Base-by-base conservation (phyloP, 805 yeast genomes). In the Candida nemodendra region DNA sequence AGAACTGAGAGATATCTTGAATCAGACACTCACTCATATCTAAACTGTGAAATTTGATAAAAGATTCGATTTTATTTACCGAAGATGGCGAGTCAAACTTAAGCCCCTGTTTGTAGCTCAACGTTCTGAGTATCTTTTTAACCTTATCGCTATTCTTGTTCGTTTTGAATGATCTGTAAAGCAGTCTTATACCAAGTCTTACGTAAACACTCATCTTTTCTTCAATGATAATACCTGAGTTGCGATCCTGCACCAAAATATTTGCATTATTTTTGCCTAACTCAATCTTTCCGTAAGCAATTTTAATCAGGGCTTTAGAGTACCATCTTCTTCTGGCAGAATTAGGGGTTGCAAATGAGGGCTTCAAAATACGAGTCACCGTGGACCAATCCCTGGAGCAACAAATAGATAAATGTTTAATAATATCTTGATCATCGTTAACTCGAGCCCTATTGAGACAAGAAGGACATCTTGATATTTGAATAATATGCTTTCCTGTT, bases 141-240 rank as follows among this genome's bases (percentile, higher is more conserved):
- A 86, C 72, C 44, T 80, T 68, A 43, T 69, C 79, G 26, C 55
- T 51, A 22, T 44, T 48, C 27, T 47, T 48, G 30, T 71, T 68
- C 41, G 74, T 75, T 21, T 61, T 74, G 44, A 82, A 74, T 2
- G 95, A 91, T 51, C 81, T 78, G 61, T 91, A 91, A 2, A 91
- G 65, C 30, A 91, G 62, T 30, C 96, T 62, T 36, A 91, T 91
- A 0, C 98, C 99, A 25, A 93, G 57, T 33, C 96, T 70, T 9
- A 93, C 93, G 52, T 86, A 86, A 1, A 85, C 78, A 41, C 90
- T 81, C 85, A 93, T 91, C 53, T 88, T 88, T 53, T 91, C 99
- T 57, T 91, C 98, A 54, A 84, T 62, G n/a, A 91, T 78, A 31
- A 86, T 74, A 0, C 99, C 99, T 0, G 96, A 82, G 13, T 74